These are phyloP conservation scores for Centella asiatica DNA, from an alignment of 129 eudicot genomes.

Conservation along the genomic window DNA sequence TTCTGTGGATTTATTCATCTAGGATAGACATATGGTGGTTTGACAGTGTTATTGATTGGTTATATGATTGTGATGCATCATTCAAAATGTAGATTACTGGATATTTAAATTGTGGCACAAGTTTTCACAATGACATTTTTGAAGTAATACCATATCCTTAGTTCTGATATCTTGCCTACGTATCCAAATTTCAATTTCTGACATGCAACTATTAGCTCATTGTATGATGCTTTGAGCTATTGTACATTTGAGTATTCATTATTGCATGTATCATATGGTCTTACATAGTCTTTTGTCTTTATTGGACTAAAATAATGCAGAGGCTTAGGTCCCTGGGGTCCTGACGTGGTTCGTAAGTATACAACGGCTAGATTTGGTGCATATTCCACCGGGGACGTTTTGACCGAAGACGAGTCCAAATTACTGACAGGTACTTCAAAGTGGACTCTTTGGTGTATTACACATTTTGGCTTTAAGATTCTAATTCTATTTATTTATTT, in stretches of 20 bases:
- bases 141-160: not conserved
- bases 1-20: too few species aligned
- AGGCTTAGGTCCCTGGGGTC: conserved; percentile 96
- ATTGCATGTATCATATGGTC: not conserved
- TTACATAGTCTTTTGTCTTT: not conserved
- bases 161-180: not conserved
- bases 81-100: too few species aligned
- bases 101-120: too few species aligned
- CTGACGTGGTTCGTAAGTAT: conserved; percentile 62
- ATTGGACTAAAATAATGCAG: conserved; percentile 32
- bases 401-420: conserved; percentile 59
- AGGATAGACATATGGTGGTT: too few species aligned
- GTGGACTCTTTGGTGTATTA: conserved; percentile 11
- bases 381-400: conserved; percentile 44
- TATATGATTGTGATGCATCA: too few species aligned
- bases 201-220: too few species aligned
- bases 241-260: not conserved
- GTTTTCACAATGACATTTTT: too few species aligned
- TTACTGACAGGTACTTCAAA: conserved; percentile 61
- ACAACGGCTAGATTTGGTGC: conserved; percentile 78
- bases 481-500: conserved; percentile 14
- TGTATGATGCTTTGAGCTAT: not conserved
- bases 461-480: not conserved
- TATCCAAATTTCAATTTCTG: not conserved
- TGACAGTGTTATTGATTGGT: too few species aligned